Evolutionary conservation across 306 rosid species (phyloP).

Genomic region (Citrullus amarus): DNA sequence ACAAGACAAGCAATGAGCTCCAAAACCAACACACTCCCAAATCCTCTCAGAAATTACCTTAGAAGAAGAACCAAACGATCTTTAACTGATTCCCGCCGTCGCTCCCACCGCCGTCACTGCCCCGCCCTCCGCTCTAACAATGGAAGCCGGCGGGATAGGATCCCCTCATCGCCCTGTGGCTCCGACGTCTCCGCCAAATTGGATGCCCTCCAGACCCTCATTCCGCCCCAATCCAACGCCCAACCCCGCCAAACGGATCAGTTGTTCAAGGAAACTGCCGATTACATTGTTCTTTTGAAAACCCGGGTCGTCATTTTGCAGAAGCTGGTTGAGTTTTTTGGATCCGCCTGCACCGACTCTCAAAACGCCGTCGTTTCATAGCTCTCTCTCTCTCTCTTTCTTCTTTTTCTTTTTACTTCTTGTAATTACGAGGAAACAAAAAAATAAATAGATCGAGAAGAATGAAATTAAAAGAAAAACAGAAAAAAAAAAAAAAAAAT

Average conservation of each 20-base stretch:
- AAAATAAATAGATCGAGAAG: not conserved
- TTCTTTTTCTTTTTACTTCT: not conserved
- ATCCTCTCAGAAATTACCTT: not conserved
- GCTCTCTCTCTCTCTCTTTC: not conserved
- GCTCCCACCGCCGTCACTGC: not conserved
- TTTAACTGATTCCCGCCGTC: not conserved
- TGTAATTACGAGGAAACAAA: not conserved
- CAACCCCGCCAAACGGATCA: slow-evolving; percentile 4
- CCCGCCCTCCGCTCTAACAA: not conserved
- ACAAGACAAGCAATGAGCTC: slow-evolving; percentile 3
- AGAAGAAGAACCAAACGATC: not conserved
- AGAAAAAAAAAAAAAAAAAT: not conserved
- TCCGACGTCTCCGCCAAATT: slow-evolving; percentile 7
- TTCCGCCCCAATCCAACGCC: not conserved
- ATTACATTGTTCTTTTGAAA: slow-evolving; percentile 7
- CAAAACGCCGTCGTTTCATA: slow-evolving; percentile 1
- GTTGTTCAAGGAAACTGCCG: slow-evolving; percentile 15
- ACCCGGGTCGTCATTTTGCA: slow-evolving; percentile 8
- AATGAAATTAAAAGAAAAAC: not conserved
- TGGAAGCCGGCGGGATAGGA: not conserved
- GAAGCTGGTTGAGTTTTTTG: slow-evolving; percentile 11
- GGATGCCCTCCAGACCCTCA: slow-evolving; percentile 6
- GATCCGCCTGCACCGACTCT: slow-evolving; percentile 1
- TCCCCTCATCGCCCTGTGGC: not conserved
- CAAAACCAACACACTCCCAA: not conserved